Evolutionary conservation across 1,139 yeast genomes (phyloP).

Genomic region (Pichia norvegensis): DNA sequence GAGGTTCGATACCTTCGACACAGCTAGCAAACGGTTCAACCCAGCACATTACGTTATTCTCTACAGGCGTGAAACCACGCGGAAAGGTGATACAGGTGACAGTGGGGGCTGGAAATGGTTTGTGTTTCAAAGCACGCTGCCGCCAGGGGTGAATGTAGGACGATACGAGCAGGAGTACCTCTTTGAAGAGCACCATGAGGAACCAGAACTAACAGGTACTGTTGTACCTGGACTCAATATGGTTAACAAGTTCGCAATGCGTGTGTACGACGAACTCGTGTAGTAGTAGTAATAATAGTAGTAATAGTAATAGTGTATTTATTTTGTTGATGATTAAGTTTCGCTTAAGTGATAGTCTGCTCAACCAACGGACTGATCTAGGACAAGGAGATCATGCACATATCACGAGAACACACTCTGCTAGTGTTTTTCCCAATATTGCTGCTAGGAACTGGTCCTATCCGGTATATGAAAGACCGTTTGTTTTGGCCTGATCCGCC

Average conservation of each 20-base stretch:
- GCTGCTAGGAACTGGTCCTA: neutral
- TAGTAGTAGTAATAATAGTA: neutral
- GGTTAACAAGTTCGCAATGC: constrained; percentile 20
- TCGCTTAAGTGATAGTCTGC: too few species aligned
- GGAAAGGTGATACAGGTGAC: constrained; percentile 14
- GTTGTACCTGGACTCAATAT: constrained; percentile 2
- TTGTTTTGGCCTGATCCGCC: neutral
- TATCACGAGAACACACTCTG: neutral
- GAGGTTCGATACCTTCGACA: constrained; percentile 37
- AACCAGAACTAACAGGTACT: neutral
- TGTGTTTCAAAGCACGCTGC: constrained; percentile 39
- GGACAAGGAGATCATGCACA: too few species aligned
- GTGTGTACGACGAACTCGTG: constrained; percentile 18
- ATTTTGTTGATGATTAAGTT: too few species aligned
- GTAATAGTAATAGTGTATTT: too few species aligned
- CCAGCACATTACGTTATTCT: constrained; percentile 38
- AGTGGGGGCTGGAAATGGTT: constrained; percentile 27
- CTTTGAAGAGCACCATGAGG: neutral
- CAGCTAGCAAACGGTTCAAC: constrained; percentile 24
- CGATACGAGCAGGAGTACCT: constrained; percentile 15
- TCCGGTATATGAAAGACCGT: neutral
- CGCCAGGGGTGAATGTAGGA: constrained; percentile 30
- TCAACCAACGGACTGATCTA: too few species aligned
- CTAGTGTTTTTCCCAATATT: neutral
- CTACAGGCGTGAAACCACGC: constrained; percentile 19